These are phyloP conservation scores for Hanseniaspora gamundiae DNA, from an alignment of 1,139 yeast species.

Conservation along the genomic window DNA sequence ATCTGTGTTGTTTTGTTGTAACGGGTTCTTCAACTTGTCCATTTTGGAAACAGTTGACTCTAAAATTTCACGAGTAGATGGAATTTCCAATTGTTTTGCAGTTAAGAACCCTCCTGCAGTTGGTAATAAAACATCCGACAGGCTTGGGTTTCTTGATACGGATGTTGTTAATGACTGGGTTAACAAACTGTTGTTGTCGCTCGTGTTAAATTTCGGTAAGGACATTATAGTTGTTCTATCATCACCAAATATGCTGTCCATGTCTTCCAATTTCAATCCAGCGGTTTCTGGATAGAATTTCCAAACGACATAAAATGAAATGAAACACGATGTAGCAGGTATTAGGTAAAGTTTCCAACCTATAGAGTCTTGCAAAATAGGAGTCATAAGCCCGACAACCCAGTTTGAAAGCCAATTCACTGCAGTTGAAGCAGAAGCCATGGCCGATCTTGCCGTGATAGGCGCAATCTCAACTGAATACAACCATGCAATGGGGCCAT, in stretches of 20 bases:
- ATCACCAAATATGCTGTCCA: conserved; percentile 64
- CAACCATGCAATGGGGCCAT: conserved; percentile 97
- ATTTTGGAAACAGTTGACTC: background rate
- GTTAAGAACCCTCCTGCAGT: conserved; percentile 4
- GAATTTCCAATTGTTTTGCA: conserved; percentile 11
- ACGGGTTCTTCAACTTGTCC: background rate
- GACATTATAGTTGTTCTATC: conserved; percentile 31
- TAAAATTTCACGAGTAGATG: conserved; percentile 13
- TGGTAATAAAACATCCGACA: background rate
- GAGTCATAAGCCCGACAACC: conserved; percentile 84
- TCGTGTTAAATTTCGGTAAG: background rate
- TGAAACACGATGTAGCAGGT: conserved; percentile 65
- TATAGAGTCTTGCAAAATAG: conserved; percentile 64
- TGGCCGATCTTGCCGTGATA: conserved; percentile 76
- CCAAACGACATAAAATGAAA: conserved; percentile 60
- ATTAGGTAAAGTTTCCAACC: conserved; percentile 73
- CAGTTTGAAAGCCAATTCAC: conserved; percentile 93
- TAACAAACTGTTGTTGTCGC: background rate
- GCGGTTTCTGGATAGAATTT: conserved; percentile 78
- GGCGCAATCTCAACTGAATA: conserved; percentile 85
- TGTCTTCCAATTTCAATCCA: conserved; percentile 78
- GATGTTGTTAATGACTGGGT: background rate
- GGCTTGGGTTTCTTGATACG: background rate
- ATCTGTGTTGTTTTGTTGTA: conserved; percentile 9
- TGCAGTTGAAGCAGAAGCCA: conserved; percentile 85